Conservation (phyloP, 352 stramenopile genomes). For the Pythium phragmitis region DNA sequence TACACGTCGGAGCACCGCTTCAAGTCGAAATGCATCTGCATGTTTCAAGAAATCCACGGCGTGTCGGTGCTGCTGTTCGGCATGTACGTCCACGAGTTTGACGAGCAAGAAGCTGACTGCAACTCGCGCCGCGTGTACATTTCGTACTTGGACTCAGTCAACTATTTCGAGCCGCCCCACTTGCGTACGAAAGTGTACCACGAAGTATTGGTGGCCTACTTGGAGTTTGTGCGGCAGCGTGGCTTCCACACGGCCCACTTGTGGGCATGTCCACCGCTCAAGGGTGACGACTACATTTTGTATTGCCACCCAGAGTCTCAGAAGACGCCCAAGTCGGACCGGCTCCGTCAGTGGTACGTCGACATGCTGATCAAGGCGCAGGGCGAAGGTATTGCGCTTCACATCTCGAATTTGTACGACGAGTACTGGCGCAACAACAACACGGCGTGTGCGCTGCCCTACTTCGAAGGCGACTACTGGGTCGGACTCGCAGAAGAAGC, state of each 20-base stretch:
- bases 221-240: conserved; percentile 96
- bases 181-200: conserved; percentile 99
- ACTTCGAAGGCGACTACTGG: conserved; percentile 90
- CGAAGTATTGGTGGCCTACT: conserved; percentile 97
- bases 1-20: conserved; percentile 89
- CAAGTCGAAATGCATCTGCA: conserved; percentile 98
- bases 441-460: conserved; percentile 80
- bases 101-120: conserved; percentile 94
- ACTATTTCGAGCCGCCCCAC: conserved; percentile 96
- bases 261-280: conserved; percentile 99
- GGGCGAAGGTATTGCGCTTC: conserved; percentile 89
- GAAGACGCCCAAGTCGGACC: conserved; percentile 98
- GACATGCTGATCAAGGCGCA: conserved; percentile 88
- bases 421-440: conserved; percentile 91
- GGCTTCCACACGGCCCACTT: conserved; percentile 98
- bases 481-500: conserved; percentile 84
- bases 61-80: conserved; percentile 99
- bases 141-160: conserved; percentile 99
- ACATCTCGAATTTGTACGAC: conserved; percentile 97
- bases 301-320: conserved; percentile 99
- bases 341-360: conserved; percentile 96
- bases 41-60: conserved; percentile 99
- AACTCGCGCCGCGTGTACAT: conserved; percentile 97
- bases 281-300: conserved; percentile 99
- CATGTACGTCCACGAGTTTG: conserved; percentile 99